Conservation (phyloP, 495 filamentous ascomycete species). For the Talaromyces trachyspermus region DNA sequence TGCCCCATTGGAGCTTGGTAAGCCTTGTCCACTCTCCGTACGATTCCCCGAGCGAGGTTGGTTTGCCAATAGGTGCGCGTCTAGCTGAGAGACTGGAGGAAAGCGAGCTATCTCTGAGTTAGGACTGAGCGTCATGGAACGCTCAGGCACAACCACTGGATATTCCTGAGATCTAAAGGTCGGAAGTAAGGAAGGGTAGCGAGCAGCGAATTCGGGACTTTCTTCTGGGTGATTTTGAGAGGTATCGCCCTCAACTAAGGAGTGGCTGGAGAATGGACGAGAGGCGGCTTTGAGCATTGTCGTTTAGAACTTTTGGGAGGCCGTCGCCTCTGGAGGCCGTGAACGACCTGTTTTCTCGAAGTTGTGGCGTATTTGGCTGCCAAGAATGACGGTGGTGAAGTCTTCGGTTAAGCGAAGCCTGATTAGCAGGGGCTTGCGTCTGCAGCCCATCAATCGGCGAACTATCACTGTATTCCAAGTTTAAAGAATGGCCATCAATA, state of each 20-base stretch:
- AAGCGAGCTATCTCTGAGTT: constrained; percentile 28
- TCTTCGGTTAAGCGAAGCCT: neutral
- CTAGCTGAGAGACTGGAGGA: constrained; percentile 38
- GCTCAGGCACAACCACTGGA: constrained; percentile 3
- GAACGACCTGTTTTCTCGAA: neutral
- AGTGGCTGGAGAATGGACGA: neutral
- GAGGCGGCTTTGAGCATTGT: neutral
- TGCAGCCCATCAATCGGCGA: constrained; percentile 18
- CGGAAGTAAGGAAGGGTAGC: constrained; percentile 25
- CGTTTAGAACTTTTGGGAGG: constrained; percentile 4
- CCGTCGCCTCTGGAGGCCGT: neutral
- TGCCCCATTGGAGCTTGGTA: neutral
- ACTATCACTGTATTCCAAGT: constrained; percentile 71
- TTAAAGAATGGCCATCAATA: constrained; percentile 73
- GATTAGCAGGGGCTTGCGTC: neutral
- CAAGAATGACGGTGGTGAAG: constrained; percentile 4
- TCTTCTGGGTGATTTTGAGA: constrained; percentile 5
- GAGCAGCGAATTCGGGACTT: constrained; percentile 17
- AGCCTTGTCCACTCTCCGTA: neutral
- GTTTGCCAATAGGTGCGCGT: constrained; percentile 30
- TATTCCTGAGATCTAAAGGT: constrained; percentile 1
- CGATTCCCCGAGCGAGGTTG: constrained; percentile 9
- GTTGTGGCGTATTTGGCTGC: neutral
- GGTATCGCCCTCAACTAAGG: neutral
- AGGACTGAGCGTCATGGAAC: constrained; percentile 16